Conservation (phyloP, 441 rosid genomes). For the Populus hybrid region DNA sequence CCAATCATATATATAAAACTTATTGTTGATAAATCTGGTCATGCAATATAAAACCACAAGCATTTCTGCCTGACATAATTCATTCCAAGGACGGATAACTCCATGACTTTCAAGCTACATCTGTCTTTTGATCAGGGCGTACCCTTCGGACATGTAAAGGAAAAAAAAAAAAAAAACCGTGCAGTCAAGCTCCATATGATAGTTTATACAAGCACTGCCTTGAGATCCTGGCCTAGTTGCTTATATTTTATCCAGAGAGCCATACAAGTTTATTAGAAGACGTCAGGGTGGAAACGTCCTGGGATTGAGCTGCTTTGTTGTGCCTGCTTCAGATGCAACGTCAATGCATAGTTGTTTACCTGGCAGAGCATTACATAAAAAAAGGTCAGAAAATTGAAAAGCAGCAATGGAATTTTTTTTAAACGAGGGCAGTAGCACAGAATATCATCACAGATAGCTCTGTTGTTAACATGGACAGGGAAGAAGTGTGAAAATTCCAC, state of each 20-base stretch:
- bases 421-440: not conserved
- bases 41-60: not conserved
- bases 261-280: constrained; percentile 45
- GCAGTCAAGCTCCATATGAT: not conserved
- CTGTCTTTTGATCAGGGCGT: not conserved
- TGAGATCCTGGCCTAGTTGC: not conserved
- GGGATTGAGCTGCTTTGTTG: constrained; percentile 79
- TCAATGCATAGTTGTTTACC: constrained; percentile 91
- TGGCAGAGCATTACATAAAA: constrained; percentile 20
- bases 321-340: constrained; percentile 88
- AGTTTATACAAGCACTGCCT: not conserved
- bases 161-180: not conserved
- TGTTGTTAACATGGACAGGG: not conserved
- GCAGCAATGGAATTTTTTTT: not conserved
- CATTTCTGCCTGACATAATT: not conserved
- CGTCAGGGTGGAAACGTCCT: constrained; percentile 82
- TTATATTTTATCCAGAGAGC: not conserved
- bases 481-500: not conserved
- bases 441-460: not conserved
- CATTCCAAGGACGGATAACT: constrained; percentile 1
- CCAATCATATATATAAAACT: not conserved
- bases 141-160: not conserved
- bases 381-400: not conserved
- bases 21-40: not conserved
- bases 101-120: not conserved